phyloP scores from a whole-genome alignment of 345 rosid species.

The Durio zibethinus region DNA sequence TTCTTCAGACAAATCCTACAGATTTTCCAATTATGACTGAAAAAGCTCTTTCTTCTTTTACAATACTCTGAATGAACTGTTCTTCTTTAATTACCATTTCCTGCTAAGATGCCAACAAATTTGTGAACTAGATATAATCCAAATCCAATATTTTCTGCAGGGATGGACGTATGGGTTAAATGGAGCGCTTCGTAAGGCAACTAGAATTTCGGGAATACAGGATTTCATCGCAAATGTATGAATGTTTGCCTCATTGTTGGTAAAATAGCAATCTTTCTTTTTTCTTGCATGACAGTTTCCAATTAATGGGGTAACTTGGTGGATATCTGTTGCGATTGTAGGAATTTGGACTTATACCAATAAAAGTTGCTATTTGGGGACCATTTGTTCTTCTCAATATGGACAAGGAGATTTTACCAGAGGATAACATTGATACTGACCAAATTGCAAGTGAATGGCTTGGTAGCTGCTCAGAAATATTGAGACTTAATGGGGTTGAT shows the following conservation, averaged over 20 bases:
- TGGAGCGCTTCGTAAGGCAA: constrained; percentile 81
- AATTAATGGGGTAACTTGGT: constrained; percentile 13
- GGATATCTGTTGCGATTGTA: constrained; percentile 29
- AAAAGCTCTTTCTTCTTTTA: not conserved
- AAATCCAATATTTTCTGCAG: constrained; percentile 31
- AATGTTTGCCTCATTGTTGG: constrained; percentile 17
- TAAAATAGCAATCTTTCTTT: not conserved
- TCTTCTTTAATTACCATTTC: not conserved
- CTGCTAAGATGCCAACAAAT: not conserved
- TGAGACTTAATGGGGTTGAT: constrained; percentile 60
- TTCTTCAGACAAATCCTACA: not conserved
- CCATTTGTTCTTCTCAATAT: constrained; percentile 83
- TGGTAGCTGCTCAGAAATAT: constrained; percentile 57
- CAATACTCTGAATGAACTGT: not conserved
- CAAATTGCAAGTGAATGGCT: constrained; percentile 69
- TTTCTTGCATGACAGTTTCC: constrained; percentile 2
- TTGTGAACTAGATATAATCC: not conserved
- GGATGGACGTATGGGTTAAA: constrained; percentile 86
- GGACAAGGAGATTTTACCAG: constrained; percentile 23
- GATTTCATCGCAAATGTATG: constrained; percentile 60
- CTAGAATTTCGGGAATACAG: constrained; percentile 59
- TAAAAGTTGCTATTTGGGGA: constrained; percentile 75
- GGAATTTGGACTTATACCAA: constrained; percentile 79
- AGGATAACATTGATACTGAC: constrained; percentile 27
- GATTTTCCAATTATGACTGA: not conserved